Percentiles rank a stretch among this genome's conserved stretches.
phyloP scores from a whole-genome alignment of 1,284 basidiomycete genomes.

The Pseudozyma hubeiensis region DNA sequence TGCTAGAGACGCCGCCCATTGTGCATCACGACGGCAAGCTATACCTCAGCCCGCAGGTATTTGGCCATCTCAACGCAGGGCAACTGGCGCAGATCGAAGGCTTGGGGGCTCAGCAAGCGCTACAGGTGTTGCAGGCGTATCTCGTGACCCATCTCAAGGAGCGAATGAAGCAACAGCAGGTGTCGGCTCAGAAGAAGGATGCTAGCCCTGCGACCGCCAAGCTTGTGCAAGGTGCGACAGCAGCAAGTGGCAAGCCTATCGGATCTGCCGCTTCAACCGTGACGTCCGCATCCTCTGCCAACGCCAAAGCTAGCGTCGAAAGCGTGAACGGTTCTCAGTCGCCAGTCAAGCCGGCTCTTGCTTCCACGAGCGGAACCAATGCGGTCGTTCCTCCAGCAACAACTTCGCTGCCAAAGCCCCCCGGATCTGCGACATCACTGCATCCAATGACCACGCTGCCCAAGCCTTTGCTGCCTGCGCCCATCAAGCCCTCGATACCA shows the following conservation, averaged over 20 bases:
- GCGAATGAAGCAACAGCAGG: slow-evolving; percentile 72
- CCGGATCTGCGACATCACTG: slow-evolving; percentile 22
- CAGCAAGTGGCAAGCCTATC: slow-evolving; percentile 7
- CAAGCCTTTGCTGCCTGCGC: slow-evolving; percentile 37
- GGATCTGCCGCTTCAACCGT: slow-evolving; percentile 3
- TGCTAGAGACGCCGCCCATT: slow-evolving; percentile 76
- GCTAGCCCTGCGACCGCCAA: slow-evolving; percentile 8
- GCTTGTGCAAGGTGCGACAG: slow-evolving; percentile 3
- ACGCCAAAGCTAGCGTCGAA: neutral
- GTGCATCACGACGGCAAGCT: slow-evolving; percentile 85
- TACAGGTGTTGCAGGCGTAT: slow-evolving; percentile 83
- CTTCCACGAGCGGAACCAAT: neutral
- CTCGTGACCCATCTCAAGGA: slow-evolving; percentile 88
- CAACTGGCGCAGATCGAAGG: slow-evolving; percentile 81
- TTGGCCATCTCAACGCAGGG: slow-evolving; percentile 79
- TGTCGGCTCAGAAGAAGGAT: slow-evolving; percentile 49
- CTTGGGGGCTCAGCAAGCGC: slow-evolving; percentile 83
- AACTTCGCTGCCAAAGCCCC: slow-evolving; percentile 27
- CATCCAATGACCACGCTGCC: slow-evolving; percentile 33
- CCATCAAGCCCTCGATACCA: slow-evolving; percentile 30
- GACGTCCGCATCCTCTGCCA: neutral
- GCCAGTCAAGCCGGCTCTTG: slow-evolving; percentile 10
- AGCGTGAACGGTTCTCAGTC: slow-evolving; percentile 17
- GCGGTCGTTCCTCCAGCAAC: slow-evolving; percentile 10
- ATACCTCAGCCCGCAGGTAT: slow-evolving; percentile 84